These are phyloP conservation scores for sorghum (Sorghum bicolor) DNA, from an alignment of 176 grass and related monocot genomes.

Conservation along the genomic window Sorghum_bicolor_NCBIv3 NC_012879.2:4498001-4498500, in stretches of 20 bases:
- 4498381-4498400: conserved; percentile 44
- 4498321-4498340: conserved; percentile 39
- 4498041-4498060: conserved; percentile 36
- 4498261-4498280: not conserved
- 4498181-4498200: conserved; percentile 44
- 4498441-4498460: conserved; percentile 54
- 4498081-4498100: conserved; percentile 47
- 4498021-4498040: conserved; percentile 48
- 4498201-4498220: not conserved
- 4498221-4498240: conserved; percentile 9
- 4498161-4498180: conserved; percentile 64
- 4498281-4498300: conserved; percentile 35
- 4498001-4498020: conserved; percentile 36
- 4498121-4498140: conserved; percentile 33
- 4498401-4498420: conserved; percentile 28
- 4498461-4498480: conserved; percentile 30
- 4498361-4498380: conserved; percentile 30
- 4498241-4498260: not conserved
- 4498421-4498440: conserved; percentile 47
- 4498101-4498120: conserved; percentile 37
- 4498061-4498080: conserved; percentile 36
- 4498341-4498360: conserved; percentile 34
- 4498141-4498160: conserved; percentile 37
- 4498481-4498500: conserved; percentile 39
- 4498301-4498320: conserved; percentile 38